A percentile compares a stretch with the other conserved stretches of the same genome.
These are phyloP conservation scores for Naumovozyma baii DNA, from an alignment of 805 yeast genomes.

Conservation along the genomic window DNA sequence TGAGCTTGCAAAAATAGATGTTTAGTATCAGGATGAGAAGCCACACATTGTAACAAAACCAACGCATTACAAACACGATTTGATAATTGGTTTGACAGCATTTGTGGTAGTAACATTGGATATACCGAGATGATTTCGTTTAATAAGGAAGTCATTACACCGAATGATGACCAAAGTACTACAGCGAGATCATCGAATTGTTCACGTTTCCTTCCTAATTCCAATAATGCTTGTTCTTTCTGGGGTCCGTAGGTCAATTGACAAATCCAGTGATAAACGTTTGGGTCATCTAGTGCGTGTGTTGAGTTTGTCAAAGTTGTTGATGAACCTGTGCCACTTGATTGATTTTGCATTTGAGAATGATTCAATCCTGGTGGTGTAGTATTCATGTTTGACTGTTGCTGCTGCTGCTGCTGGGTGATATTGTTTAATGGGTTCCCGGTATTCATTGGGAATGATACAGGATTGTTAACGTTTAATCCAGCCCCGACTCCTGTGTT, in stretches of 20 bases:
- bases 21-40: conserved; percentile 87
- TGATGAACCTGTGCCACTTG: neutral
- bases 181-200: conserved; percentile 89
- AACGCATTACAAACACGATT: conserved; percentile 93
- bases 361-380: neutral
- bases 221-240: conserved; percentile 85
- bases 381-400: neutral
- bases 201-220: conserved; percentile 88
- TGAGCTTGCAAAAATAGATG: conserved; percentile 79
- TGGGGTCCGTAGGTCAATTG: conserved; percentile 85
- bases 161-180: conserved; percentile 91
- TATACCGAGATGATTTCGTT: conserved; percentile 88
- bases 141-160: conserved; percentile 84
- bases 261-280: conserved; percentile 81
- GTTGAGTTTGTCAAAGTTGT: conserved; percentile 6
- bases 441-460: neutral
- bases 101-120: conserved; percentile 82
- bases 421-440: neutral
- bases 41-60: conserved; percentile 91
- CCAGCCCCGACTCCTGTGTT: neutral
- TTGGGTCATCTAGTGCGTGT: conserved; percentile 60
- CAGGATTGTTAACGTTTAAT: neutral
- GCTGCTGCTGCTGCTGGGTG: neutral
- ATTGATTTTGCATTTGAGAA: neutral
- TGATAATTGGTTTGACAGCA: conserved; percentile 72